phyloP scores from a whole-genome alignment of 129 eudicot genomes.

The Apium graveolens region DNA sequence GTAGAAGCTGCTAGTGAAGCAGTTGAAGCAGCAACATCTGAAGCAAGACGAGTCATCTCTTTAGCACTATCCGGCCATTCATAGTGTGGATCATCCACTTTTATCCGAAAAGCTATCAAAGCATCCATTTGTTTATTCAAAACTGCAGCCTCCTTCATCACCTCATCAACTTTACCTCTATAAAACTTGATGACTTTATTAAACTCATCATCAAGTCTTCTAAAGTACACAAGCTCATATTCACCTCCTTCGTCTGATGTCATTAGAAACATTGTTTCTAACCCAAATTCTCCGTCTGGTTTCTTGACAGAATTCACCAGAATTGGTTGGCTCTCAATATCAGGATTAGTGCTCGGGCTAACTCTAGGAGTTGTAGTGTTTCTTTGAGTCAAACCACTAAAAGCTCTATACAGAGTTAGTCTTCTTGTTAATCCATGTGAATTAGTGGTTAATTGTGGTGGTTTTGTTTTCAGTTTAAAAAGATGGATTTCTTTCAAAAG shows the following conservation, averaged over 20 bases:
- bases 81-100: conserved; percentile 29
- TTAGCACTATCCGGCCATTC: neutral
- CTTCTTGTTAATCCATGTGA: conserved; percentile 11
- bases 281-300: conserved; percentile 20
- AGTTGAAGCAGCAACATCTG: conserved; percentile 16
- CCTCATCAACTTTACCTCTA: conserved; percentile 37
- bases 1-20: conserved; percentile 28
- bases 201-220: conserved; percentile 47
- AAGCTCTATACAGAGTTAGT: conserved; percentile 39
- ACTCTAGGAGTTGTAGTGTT: conserved; percentile 9
- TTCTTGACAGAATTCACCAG: conserved; percentile 13
- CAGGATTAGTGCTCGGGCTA: conserved; percentile 14
- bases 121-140: conserved; percentile 57
- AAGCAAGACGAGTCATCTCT: conserved; percentile 20
- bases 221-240: conserved; percentile 37
- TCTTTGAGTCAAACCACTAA: conserved; percentile 35
- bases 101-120: conserved; percentile 43
- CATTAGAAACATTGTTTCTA: conserved; percentile 40
- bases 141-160: conserved; percentile 35
- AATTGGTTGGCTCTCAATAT: conserved; percentile 19
- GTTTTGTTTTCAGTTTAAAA: neutral
- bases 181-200: conserved; percentile 48
- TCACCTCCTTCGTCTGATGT: conserved; percentile 54
- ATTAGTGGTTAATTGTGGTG: neutral
- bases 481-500: neutral